Conservation (phyloP, 1,284 basidiomycete species). For the Wolfiporia cocos region DNA sequence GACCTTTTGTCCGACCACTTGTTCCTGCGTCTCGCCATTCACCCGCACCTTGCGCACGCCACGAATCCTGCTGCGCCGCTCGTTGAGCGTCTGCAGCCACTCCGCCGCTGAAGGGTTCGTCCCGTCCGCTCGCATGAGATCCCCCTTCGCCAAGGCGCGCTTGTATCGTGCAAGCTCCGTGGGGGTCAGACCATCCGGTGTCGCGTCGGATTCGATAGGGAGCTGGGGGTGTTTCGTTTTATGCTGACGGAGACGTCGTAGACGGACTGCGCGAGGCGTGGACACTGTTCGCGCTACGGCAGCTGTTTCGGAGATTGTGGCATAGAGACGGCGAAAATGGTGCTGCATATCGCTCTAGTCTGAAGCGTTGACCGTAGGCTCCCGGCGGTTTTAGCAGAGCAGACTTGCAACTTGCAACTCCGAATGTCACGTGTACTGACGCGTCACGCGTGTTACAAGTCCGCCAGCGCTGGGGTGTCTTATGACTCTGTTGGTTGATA, state of each 20-base stretch:
- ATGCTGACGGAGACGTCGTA: slow-evolving; percentile 53
- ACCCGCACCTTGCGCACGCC: slow-evolving; percentile 41
- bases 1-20: slow-evolving; percentile 73
- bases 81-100: slow-evolving; percentile 53
- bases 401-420: no score
- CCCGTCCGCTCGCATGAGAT: slow-evolving; percentile 37
- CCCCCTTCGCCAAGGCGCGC: slow-evolving; percentile 47
- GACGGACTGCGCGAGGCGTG: slow-evolving; percentile 63
- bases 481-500: no score
- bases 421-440: no score
- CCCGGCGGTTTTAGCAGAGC: no score
- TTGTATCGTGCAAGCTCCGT: slow-evolving; percentile 55
- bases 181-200: slow-evolving; percentile 48
- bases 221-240: slow-evolving; percentile 27
- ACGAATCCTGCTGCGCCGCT: slow-evolving; percentile 56
- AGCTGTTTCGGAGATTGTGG: slow-evolving; percentile 41
- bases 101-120: slow-evolving; percentile 39
- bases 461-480: no score
- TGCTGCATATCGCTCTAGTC: slow-evolving; percentile 17
- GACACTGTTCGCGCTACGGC: slow-evolving; percentile 58
- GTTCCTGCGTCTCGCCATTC: slow-evolving; percentile 35
- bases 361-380: no score
- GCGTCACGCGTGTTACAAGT: no score
- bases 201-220: slow-evolving; percentile 43
- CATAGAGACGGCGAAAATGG: slow-evolving; percentile 41